These are phyloP conservation scores for Straminergon stramineum DNA, from an alignment of 225 moss, liverwort and hornwort genomes.

Conservation along the genomic window DNA sequence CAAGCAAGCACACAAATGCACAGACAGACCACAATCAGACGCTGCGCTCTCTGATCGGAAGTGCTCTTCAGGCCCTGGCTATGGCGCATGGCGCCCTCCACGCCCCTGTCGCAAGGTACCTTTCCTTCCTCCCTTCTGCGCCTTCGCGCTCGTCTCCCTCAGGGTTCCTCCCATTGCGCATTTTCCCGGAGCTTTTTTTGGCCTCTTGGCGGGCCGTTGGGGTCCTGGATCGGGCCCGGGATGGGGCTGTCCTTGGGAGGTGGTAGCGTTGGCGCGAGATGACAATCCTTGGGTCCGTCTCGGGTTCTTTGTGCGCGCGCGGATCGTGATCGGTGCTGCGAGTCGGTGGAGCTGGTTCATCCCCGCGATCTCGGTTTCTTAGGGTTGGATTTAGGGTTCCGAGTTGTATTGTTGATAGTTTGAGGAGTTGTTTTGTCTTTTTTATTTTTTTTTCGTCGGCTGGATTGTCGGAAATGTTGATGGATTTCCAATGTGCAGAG, in stretches of 20 bases:
- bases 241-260: not conserved
- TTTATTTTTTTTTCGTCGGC: not conserved
- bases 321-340: not conserved
- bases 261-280: not conserved
- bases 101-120: slow-evolving; percentile 24
- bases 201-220: not conserved
- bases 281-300: not conserved
- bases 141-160: not conserved
- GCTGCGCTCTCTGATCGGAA: not conserved
- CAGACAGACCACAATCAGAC: not conserved
- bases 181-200: not conserved
- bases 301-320: not conserved
- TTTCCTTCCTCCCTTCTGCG: not conserved
- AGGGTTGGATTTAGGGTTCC: slow-evolving; percentile 22
- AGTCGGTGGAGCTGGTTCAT: not conserved
- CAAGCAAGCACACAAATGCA: not conserved
- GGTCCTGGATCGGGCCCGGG: not conserved
- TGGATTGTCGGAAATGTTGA: not conserved
- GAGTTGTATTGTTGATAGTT: not conserved
- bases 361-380: not conserved
- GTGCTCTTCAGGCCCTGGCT: slow-evolving; percentile 14
- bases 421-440: not conserved
- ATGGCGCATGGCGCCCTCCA: slow-evolving; percentile 50
- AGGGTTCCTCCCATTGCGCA: not conserved
- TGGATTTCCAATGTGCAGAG: slow-evolving; percentile 57